Evolutionary conservation across 495 filamentous ascomycete genomes (phyloP), one percentile per base, ranked within the genome.

Genomic region (Hyaloscypha hepaticicola): DNA sequence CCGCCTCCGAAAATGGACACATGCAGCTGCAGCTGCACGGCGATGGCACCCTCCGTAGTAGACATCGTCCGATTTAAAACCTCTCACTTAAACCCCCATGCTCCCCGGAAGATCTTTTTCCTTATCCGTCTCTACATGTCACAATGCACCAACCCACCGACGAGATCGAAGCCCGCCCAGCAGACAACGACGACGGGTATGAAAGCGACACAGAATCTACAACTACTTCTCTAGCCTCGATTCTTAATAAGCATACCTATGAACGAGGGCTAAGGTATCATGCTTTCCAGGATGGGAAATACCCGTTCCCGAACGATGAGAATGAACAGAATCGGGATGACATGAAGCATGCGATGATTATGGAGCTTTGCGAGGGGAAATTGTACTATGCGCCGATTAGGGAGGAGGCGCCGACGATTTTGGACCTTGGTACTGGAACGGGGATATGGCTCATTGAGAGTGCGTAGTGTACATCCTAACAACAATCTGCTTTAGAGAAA

Each of bases 231-330:
- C 51, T 87, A 27, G 74, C 78, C 8, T 82, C 82, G 7, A 82
- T 76, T 26, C 72, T 87, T 22, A 77, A 77, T 60, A 76, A 87
- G 59, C 88, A 82, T 66, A 72, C 78, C 28, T 82, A 76, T 63
- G 86, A 90, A 68, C 90, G 90, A 67, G 88, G 88, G 22, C 77
- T 87, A 51, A 79, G 87, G 53, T 90, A 90, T 69, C 87, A 89
- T 66, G 78, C 79, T 58, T 90, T 87, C 67, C 77, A 83, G 45
- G 84, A 87, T 70, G 87, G 87, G 28, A 71, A 74, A 26, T 88
- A 89, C 66, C 77, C 83, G 31, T 82, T 89, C 60, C 87, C 86
- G 0, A 87, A 88, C 57, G 85, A 87, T 61, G 83, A 87, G 62
- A 76, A 76, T 57, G 88, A 92, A 73, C 85, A 90, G 71, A 87